phyloP scores from a whole-genome alignment of 768 basidiomycete species.

The Epithele typhae region DNA sequence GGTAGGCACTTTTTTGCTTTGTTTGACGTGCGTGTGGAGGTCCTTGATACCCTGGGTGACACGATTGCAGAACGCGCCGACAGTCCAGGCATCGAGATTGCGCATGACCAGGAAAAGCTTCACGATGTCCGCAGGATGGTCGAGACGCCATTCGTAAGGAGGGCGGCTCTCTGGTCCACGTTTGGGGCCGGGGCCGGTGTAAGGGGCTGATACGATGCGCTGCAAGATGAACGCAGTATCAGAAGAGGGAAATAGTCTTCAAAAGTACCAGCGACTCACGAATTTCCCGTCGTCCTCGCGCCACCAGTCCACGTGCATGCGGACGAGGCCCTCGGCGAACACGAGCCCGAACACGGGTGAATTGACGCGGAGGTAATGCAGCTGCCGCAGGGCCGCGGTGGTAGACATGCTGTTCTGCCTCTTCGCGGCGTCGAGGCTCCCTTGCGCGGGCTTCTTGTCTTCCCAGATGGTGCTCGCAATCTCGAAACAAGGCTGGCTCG shows the following conservation, averaged over 20 bases:
- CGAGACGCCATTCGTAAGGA: conserved; percentile 49
- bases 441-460: conserved; percentile 53
- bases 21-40: conserved; percentile 18
- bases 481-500: conserved; percentile 45
- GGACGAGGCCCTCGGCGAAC: conserved; percentile 48
- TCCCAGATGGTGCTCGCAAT: conserved; percentile 54
- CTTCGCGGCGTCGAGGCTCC: conserved; percentile 48
- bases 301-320: conserved; percentile 57
- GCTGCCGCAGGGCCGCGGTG: conserved; percentile 44
- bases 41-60: conserved; percentile 36
- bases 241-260: too few species aligned
- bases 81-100: conserved; percentile 52
- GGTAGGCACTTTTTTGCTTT: conserved; percentile 1
- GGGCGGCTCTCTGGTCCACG: conserved; percentile 19
- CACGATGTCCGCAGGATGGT: conserved; percentile 40
- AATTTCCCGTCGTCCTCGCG: neutral
- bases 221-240: too few species aligned
- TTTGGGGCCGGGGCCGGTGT: conserved; percentile 9
- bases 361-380: conserved; percentile 41
- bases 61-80: conserved; percentile 35
- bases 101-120: conserved; percentile 47
- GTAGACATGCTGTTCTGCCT: conserved; percentile 57
- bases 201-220: neutral
- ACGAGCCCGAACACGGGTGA: conserved; percentile 51
- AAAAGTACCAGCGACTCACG: neutral